Base-by-base conservation (phyloP, 768 basidiomycete genomes). In the Dentipellis fragilis region DNA sequence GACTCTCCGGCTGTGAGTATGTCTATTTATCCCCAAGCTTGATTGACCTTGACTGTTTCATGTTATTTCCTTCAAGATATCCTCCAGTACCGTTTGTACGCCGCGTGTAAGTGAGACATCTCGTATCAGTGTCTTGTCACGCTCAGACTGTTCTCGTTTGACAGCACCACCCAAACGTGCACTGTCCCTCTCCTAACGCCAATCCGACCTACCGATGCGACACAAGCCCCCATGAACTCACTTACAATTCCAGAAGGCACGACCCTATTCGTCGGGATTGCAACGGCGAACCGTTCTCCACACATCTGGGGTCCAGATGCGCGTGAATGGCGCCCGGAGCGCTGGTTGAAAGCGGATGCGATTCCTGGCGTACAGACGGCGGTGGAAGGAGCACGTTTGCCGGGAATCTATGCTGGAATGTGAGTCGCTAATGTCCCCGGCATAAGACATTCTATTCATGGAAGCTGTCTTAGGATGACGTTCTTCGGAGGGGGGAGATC, bases 1-100 rank as follows among this genome's bases (percentile, higher is more conserved):
- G 35, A 67, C 66, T 0, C 55, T 67, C 10, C 56, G 66, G 10
- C 19, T 68, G 65, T 68, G 36, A 55, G 64, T 51, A 5, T 47
- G 2, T 29, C 48, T 1, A 14, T 8, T 14, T 29, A 29, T 34
- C 10, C 10, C 22, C 2, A 12, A 14, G 19, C 48, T 50, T 39
- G n/a, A 10, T 40, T 17, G 22, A 23, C 46, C 19, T 37, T 11
- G 19, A 19, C 19, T 11, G 29, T 23, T 16, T 23, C 49, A 49
- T 23, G 0, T 35, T 29, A 22, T 34, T 34, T 35, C 9, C 10
- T n/a, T 14, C 10, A 8, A 51, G 37, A 34, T 51, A 19, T 38
- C 34, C 51, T 35, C 37, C 29, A n/a, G 19, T 51, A 9, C 37
- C 51, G 10, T 38, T 19, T 16, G 29, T 49, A 14, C 14, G 22